Base-by-base conservation (phyloP, 1,284 basidiomycete species). In the Xerocomus minutiporus region DNA sequence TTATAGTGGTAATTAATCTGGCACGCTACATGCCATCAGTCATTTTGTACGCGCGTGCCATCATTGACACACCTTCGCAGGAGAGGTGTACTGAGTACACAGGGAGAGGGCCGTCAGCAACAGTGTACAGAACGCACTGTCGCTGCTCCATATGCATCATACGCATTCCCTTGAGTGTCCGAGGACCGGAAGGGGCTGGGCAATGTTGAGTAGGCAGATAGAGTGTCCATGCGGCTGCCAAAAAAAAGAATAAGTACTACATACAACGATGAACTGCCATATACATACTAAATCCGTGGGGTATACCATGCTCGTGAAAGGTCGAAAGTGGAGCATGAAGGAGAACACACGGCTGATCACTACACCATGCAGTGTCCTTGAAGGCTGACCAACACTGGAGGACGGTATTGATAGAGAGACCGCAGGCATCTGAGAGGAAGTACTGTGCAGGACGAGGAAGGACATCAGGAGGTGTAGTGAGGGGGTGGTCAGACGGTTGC, bases 1-100 rank as follows among this genome's bases (percentile, higher is more conserved):
- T 53, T 53, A 4, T 57, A 15, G 20, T 57, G 50, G 3, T 57
- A 57, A 1, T 57, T 57, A 1, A 42, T 36, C 11, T 44, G 5
- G 2, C 50, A 57, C 1, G 26, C 55, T 57, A 23, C 38, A 39
- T 11, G 38, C 23, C 11, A 8, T 39, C 17, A 39, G 38, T 20
- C 17, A 39, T 23, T 20, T 20, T 39, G 20, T 23, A 39, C 5
- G 5, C 8, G 8, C 20, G 12, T 39, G 20, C 8, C 3, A 32
- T 32, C 9, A 7, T 5, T 9, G 4, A 13, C 15, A 3, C 12
- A 57, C 48, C 31, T 48, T 57, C 31, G 8, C 56, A 57, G 0
- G 3, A 39, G 0, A 57, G 51, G 3, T 57, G 51, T 0, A 57
- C 32, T 0, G 40, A 47, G n/a, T 57, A 50, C 0, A 55, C 25